Percentiles rank a stretch among this genome's conserved stretches.
These are phyloP conservation scores for Picochlorum sp. DNA, from an alignment of 139 green algal genomes.

Conservation along the genomic window DNA sequence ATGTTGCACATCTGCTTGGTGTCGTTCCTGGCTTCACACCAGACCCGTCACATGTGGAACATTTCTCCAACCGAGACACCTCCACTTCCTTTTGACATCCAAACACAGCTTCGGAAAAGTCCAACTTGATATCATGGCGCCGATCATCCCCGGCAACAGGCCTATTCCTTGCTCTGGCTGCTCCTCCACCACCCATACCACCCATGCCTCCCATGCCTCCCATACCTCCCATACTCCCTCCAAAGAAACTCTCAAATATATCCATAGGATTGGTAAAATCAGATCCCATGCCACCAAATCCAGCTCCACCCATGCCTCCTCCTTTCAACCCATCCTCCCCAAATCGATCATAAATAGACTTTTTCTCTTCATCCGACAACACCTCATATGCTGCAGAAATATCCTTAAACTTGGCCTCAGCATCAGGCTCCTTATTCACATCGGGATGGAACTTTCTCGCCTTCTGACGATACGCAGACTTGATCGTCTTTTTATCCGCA, in stretches of 20 bases:
- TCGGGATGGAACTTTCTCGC: slow-evolving; percentile 96
- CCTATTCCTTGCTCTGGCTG: slow-evolving; percentile 31
- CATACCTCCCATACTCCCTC: slow-evolving; percentile 45
- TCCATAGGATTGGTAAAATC: slow-evolving; percentile 95
- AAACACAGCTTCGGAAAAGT: slow-evolving; percentile 92
- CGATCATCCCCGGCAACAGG: slow-evolving; percentile 72
- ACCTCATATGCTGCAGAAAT: slow-evolving; percentile 79
- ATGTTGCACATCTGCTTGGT: slow-evolving; percentile 71
- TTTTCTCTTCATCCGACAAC: slow-evolving; percentile 94
- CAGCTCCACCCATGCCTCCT: slow-evolving; percentile 41
- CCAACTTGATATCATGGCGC: slow-evolving; percentile 68
- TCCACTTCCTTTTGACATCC: slow-evolving; percentile 86
- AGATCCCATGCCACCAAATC: slow-evolving; percentile 28
- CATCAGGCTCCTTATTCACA: slow-evolving; percentile 92
- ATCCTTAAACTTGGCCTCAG: slow-evolving; percentile 94
- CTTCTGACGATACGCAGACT: slow-evolving; percentile 88
- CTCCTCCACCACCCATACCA: slow-evolving; percentile 36
- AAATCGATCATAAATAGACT: slow-evolving; percentile 90
- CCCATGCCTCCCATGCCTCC: slow-evolving; percentile 37
- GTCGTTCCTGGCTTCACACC: slow-evolving; percentile 83
- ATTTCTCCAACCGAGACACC: slow-evolving; percentile 68
- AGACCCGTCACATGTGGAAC: slow-evolving; percentile 57
- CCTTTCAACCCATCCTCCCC: slow-evolving; percentile 92
- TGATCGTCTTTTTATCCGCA: slow-evolving; percentile 92
- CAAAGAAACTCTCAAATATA: slow-evolving; percentile 98